Evolutionary conservation across 495 filamentous ascomycete genomes (phyloP).

Genomic region (Viridothelium virens): DNA sequence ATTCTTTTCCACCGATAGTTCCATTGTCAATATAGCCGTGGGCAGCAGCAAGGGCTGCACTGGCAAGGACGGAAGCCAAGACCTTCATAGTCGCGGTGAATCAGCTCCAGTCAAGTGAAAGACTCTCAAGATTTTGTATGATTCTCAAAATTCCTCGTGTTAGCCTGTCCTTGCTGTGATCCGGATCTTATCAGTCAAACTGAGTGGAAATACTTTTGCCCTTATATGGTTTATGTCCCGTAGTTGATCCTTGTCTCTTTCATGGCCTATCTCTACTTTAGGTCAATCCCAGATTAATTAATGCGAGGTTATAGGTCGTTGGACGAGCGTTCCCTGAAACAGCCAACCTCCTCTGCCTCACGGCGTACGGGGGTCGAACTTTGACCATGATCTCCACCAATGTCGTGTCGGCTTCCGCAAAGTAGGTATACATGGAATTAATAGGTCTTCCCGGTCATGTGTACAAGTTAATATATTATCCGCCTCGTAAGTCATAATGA

Average conservation of each 20-base stretch:
- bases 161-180: too few species aligned
- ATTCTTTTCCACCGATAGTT: slow-evolving; percentile 40
- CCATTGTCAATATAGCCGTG: slow-evolving; percentile 35
- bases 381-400: background rate
- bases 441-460: background rate
- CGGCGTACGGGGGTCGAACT: background rate
- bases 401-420: background rate
- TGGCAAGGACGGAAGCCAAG: slow-evolving; percentile 14
- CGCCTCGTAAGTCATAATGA: background rate
- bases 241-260: background rate
- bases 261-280: background rate
- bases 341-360: background rate
- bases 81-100: slow-evolving; percentile 12
- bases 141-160: too few species aligned
- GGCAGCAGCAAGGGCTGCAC: slow-evolving; percentile 18
- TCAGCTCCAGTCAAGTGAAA: background rate
- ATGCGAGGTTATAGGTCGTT: background rate
- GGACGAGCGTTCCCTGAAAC: background rate
- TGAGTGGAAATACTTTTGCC: too few species aligned
- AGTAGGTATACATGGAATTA: background rate
- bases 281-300: background rate
- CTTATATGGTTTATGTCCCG: background rate
- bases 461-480: background rate
- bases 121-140: background rate
- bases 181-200: too few species aligned